Evolutionary conservation across 1,284 basidiomycete species (phyloP), one percentile per base, ranked within the genome.

Genomic region (Sutorius eximius): DNA sequence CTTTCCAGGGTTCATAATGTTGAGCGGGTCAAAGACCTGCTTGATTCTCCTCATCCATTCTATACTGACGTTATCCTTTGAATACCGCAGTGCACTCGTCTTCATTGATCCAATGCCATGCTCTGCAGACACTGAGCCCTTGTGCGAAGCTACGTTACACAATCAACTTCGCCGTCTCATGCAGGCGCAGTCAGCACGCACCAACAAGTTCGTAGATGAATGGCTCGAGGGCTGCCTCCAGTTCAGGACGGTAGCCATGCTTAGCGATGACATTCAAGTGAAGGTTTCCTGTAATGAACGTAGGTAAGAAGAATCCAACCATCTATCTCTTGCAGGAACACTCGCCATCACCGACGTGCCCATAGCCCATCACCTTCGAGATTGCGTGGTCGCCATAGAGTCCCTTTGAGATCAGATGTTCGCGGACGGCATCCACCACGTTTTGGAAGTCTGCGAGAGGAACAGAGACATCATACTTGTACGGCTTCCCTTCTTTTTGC

Each of bases 391-490:
- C 83, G 22, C 82, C 81, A 52, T 92, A 73, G 22, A 98, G 73
- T 1, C 91, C 94, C 59, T 87, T 84, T 36, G 85, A 83, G 34
- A 80, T 73, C 45, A 98, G 76, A 51, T 86, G 87, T 53, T 87
- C 83, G 54, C 91, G 79, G 49, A 95, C 89, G 41, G 81, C 77
- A 64, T 96, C 89, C 22, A 98, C 93, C 11, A 98, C 85, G 29
- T 85, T 82, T 75, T 98, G 90, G 83, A 99, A 99, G 63, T 87
- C 83, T 20, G 83, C 79, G 5, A 97, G 80, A 3, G 96, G 96
- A 33, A 99, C 85, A 18, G 93, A 95, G 40, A 99, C 83, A 67
- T 99, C 97, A 73, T 99, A 99, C 77, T 99, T 99, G 80, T 97
- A 99, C 6, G 91, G 88, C 62, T 93, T 93, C 44, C 97, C 97